Conservation (phyloP, 805 yeast genomes). For the Sugiyamaella americana region DNA sequence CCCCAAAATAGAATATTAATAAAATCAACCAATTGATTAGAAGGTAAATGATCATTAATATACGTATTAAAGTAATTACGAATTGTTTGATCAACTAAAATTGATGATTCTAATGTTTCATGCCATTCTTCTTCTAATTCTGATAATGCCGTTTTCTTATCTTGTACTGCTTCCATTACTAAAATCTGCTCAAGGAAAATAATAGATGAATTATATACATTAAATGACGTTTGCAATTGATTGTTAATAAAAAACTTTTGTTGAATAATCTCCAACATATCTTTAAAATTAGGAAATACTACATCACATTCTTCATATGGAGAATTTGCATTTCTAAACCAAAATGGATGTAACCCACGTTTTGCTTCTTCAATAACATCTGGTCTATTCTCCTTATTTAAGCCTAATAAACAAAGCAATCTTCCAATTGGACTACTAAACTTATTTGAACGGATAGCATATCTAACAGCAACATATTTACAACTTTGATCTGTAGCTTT, state of each 20-base stretch:
- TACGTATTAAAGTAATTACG: slow-evolving; percentile 26
- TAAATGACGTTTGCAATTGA: slow-evolving; percentile 8
- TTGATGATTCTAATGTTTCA: slow-evolving; percentile 58
- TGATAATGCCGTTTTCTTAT: slow-evolving; percentile 44
- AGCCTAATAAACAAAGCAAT: slow-evolving; percentile 58
- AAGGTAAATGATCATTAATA: slow-evolving; percentile 14
- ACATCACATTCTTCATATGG: slow-evolving; percentile 31
- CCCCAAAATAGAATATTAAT: slow-evolving; percentile 37
- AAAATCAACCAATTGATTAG: slow-evolving; percentile 20
- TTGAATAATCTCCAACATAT: slow-evolving; percentile 28
- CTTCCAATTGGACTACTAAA: slow-evolving; percentile 67
- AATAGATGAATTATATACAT: slow-evolving; percentile 35
- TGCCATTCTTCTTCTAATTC: slow-evolving; percentile 72
- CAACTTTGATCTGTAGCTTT: slow-evolving; percentile 44
- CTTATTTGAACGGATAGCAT: slow-evolving; percentile 54
- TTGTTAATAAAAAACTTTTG: neutral
- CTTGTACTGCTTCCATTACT: slow-evolving; percentile 58
- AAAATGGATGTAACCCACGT: slow-evolving; percentile 77
- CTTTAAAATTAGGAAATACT: slow-evolving; percentile 51
- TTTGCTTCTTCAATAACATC: slow-evolving; percentile 76
- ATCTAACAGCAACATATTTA: slow-evolving; percentile 62
- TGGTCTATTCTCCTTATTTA: slow-evolving; percentile 50
- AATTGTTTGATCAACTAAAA: slow-evolving; percentile 55
- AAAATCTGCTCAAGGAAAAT: slow-evolving; percentile 52
- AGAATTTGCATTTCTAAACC: slow-evolving; percentile 55